Conservation (phyloP, 345 rosid genomes). For the Anastatica hierochuntica region DNA sequence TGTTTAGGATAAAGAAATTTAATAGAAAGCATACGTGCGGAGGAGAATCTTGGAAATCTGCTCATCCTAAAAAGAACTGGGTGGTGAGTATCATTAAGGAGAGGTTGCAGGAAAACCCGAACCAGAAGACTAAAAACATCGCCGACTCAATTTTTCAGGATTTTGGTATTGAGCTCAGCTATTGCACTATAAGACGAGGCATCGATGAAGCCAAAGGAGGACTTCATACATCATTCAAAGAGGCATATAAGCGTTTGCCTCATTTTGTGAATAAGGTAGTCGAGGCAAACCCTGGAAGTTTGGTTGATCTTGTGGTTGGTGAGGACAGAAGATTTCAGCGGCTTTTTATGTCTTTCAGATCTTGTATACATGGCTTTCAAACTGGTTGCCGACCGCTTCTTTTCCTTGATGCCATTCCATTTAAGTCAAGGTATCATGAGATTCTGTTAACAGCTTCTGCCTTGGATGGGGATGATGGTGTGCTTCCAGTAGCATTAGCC, state of each 20-base stretch:
- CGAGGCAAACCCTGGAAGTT: slow-evolving; percentile 74
- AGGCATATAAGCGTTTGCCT: slow-evolving; percentile 59
- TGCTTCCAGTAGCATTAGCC: slow-evolving; percentile 73
- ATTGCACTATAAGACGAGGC: slow-evolving; percentile 79
- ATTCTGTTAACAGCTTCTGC: slow-evolving; percentile 68
- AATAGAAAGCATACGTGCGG: slow-evolving; percentile 56
- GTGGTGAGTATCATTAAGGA: slow-evolving; percentile 71
- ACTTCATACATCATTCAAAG: slow-evolving; percentile 70
- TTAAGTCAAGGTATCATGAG: slow-evolving; percentile 78
- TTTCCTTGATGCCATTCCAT: slow-evolving; percentile 59
- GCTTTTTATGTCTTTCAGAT: slow-evolving; percentile 60
- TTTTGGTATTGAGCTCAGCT: slow-evolving; percentile 70
- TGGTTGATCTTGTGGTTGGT: slow-evolving; percentile 38
- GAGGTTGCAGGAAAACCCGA: slow-evolving; percentile 63
- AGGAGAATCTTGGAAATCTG: slow-evolving; percentile 71
- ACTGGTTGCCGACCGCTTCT: slow-evolving; percentile 84
- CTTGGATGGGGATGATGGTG: slow-evolving; percentile 69
- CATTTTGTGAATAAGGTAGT: slow-evolving; percentile 50
- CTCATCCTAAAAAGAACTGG: slow-evolving; percentile 79
- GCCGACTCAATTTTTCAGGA: slow-evolving; percentile 51
- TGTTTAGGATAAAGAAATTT: slow-evolving; percentile 58
- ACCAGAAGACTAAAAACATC: slow-evolving; percentile 72
- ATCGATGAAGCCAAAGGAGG: slow-evolving; percentile 78
- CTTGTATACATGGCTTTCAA: slow-evolving; percentile 56
- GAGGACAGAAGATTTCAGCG: slow-evolving; percentile 61